Evolutionary conservation across 768 basidiomycete species (phyloP).

Genomic region (Boletus edulis): DNA sequence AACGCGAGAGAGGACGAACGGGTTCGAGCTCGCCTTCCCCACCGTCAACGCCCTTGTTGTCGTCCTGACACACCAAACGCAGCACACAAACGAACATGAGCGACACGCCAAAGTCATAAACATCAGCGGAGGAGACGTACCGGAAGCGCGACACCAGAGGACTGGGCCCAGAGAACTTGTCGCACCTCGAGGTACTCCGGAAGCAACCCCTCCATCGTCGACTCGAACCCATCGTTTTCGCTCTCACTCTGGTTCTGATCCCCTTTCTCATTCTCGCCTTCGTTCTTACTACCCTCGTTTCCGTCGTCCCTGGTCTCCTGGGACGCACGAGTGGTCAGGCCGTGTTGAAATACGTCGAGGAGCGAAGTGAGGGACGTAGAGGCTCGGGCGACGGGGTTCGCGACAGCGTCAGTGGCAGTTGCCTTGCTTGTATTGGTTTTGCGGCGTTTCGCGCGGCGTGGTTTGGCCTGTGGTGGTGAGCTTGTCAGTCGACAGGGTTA

Average conservation of each 20-base stretch:
- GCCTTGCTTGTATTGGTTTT: conserved; percentile 23
- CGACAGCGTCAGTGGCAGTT: not conserved
- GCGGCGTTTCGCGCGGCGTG: conserved; percentile 25
- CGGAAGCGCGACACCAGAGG: conserved; percentile 8
- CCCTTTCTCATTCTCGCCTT: not conserved
- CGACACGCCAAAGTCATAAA: not conserved
- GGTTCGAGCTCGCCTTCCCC: conserved; percentile 20
- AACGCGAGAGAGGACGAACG: conserved; percentile 41
- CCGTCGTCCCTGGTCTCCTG: not conserved
- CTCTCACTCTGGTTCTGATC: not conserved
- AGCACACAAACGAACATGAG: not conserved
- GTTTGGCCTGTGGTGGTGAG: conserved; percentile 7
- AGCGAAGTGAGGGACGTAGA: conserved; percentile 18
- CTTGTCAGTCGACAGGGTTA: too few species aligned
- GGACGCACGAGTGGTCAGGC: not conserved
- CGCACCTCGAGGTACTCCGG: conserved; percentile 35
- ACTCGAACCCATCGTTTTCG: conserved; percentile 32
- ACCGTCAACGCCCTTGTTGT: not conserved
- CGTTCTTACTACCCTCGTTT: not conserved
- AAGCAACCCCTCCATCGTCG: conserved; percentile 30
- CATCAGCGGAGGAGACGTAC: conserved; percentile 6
- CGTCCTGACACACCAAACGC: conserved; percentile 3
- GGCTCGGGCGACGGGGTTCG: conserved; percentile 14
- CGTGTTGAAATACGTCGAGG: conserved; percentile 18
- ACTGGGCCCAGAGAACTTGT: conserved; percentile 19